A percentile compares a stretch with the other conserved stretches of the same genome.
Evolutionary conservation across 2,329 filamentous ascomycete species (phyloP).

Genomic region (Didymella pinodella): DNA sequence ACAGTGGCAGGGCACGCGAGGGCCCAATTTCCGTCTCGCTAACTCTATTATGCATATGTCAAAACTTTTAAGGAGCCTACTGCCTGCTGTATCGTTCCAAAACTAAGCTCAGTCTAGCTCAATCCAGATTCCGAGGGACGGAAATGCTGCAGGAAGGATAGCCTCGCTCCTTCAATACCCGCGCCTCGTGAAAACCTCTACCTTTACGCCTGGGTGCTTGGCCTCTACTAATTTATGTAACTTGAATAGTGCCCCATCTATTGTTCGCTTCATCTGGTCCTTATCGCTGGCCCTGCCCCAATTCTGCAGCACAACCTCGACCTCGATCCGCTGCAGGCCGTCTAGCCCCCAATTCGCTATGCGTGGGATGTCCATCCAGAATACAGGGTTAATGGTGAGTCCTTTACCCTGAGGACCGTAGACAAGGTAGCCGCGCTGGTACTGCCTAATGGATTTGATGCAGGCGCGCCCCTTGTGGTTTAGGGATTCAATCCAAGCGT

Average conservation of each 20-base stretch:
- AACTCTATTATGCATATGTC: not conserved
- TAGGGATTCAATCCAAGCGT: conserved; percentile 4
- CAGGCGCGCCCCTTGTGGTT: not conserved
- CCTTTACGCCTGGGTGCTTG: conserved; percentile 5
- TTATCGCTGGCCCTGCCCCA: conserved; percentile 10
- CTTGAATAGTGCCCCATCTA: not conserved
- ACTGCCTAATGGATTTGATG: conserved; percentile 2
- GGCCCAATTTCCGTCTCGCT: not conserved
- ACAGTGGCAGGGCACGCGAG: not conserved
- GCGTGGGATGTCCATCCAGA: conserved; percentile 13
- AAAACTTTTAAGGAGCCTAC: not conserved
- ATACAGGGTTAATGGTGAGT: conserved; percentile 3
- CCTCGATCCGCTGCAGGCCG: conserved; percentile 10
- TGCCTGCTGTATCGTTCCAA: not conserved
- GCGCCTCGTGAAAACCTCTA: conserved; percentile 2
- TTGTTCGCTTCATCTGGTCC: not conserved
- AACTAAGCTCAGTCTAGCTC: not conserved
- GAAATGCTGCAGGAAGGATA: not conserved
- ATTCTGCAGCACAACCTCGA: conserved; percentile 10
- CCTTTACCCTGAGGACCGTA: not conserved
- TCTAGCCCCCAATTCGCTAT: not conserved
- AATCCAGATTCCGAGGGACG: not conserved
- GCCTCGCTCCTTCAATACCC: not conserved
- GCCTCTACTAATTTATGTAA: conserved; percentile 1
- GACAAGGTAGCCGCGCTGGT: conserved; percentile 10